A percentile compares a stretch with the other conserved stretches of the same genome.
Conservation (phyloP, 2,329 filamentous ascomycete genomes). For the Colletotrichum higginsianum region DNA sequence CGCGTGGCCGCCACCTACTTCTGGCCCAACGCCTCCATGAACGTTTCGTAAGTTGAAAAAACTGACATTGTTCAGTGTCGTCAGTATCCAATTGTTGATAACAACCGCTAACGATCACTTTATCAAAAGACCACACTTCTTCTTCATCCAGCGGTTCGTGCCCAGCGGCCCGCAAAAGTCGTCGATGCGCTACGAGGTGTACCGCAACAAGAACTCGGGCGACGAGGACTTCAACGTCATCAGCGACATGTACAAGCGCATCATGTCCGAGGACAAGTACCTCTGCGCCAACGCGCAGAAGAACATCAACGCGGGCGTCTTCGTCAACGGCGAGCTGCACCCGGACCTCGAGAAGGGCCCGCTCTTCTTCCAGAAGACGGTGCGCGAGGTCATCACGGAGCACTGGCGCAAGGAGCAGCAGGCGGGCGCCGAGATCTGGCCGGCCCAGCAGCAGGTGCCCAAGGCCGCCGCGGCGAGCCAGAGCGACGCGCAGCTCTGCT, state of each 20-base stretch:
- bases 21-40: conserved; percentile 66
- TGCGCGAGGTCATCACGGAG: conserved; percentile 63
- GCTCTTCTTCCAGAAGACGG: conserved; percentile 68
- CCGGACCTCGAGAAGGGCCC: conserved; percentile 72
- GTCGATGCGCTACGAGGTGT: conserved; percentile 75
- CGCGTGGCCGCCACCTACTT: conserved; percentile 63
- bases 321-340: conserved; percentile 75
- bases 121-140: conserved; percentile 67
- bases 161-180: conserved; percentile 66
- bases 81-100: neutral
- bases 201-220: conserved; percentile 71
- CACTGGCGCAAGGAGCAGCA: conserved; percentile 64
- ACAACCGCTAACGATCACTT: conserved; percentile 10
- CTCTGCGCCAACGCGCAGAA: conserved; percentile 72
- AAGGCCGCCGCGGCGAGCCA: conserved; percentile 46
- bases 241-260: conserved; percentile 72
- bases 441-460: conserved; percentile 58
- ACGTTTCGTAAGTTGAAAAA: conserved; percentile 60
- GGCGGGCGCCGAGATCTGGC: conserved; percentile 65
- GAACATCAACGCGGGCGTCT: conserved; percentile 74
- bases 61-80: neutral
- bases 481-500: conserved; percentile 53
- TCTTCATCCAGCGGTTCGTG: conserved; percentile 75
- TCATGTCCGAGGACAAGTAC: conserved; percentile 76
- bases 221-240: conserved; percentile 72